Conservation (phyloP, 2,329 filamentous ascomycete species). For the Paecilomyces dactylethromorphus region DNA sequence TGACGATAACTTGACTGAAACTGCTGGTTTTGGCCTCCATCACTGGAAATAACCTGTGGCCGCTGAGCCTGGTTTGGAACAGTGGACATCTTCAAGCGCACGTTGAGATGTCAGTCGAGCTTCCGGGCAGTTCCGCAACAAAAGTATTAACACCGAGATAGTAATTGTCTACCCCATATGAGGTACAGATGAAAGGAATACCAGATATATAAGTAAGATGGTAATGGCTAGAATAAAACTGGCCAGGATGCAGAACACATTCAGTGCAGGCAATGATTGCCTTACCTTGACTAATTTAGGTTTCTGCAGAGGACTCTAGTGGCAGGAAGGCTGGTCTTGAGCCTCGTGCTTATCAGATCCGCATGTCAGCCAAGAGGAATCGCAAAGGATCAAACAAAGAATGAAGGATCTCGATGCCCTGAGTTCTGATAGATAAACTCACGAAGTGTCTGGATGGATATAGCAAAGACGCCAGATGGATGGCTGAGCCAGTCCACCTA, state of each 20-base stretch:
- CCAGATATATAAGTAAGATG: neutral
- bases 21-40: conserved; percentile 15
- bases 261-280: neutral
- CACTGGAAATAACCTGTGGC: conserved; percentile 14
- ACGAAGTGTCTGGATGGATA: neutral
- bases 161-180: neutral
- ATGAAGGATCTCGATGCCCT: neutral
- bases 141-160: neutral
- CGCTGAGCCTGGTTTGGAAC: conserved; percentile 21
- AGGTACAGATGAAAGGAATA: neutral
- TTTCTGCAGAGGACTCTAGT: neutral
- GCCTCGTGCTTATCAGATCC: neutral
- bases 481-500: neutral
- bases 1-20: conserved; percentile 17
- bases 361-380: neutral
- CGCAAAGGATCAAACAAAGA: neutral
- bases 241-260: neutral
- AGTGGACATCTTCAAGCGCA: conserved; percentile 4
- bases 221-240: neutral
- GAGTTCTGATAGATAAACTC: neutral
- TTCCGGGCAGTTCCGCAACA: neutral
- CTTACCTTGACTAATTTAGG: neutral
- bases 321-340: neutral
- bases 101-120: neutral
- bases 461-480: neutral